These are phyloP conservation scores for Phylloboletellus chloephorus DNA, from an alignment of 1,284 basidiomycete genomes.

Conservation along the genomic window DNA sequence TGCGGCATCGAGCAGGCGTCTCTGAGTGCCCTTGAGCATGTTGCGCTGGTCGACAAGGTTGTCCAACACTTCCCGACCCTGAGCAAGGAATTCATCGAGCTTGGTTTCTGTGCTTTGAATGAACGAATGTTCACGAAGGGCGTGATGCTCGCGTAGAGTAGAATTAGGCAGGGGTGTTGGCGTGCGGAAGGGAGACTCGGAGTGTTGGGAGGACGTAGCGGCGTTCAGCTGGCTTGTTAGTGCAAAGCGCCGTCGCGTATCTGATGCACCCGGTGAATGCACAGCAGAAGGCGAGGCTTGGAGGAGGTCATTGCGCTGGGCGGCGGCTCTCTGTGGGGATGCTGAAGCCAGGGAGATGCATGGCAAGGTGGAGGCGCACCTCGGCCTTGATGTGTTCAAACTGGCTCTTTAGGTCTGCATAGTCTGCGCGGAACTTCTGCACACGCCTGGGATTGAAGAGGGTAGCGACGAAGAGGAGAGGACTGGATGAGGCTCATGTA, in stretches of 20 bases:
- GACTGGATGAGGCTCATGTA: constrained; percentile 35
- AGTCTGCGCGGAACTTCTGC: constrained; percentile 76
- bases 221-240: constrained; percentile 31
- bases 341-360: not conserved
- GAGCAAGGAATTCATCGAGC: constrained; percentile 85
- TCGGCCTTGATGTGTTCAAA: constrained; percentile 66
- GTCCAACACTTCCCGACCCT: constrained; percentile 84
- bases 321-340: constrained; percentile 45
- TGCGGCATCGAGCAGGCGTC: constrained; percentile 78
- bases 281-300: constrained; percentile 44
- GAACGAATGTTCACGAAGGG: constrained; percentile 82
- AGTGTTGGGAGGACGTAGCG: constrained; percentile 39
- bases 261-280: constrained; percentile 43
- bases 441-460: constrained; percentile 53
- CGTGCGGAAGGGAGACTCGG: constrained; percentile 72
- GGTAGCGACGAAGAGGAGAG: constrained; percentile 4
- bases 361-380: constrained; percentile 17
- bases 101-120: constrained; percentile 74
- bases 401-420: constrained; percentile 62
- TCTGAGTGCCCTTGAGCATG: constrained; percentile 87
- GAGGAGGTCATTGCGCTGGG: constrained; percentile 59
- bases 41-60: constrained; percentile 88
- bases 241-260: constrained; percentile 56
- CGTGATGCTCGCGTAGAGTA: constrained; percentile 64
- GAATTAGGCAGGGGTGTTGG: constrained; percentile 51